phyloP scores from a whole-genome alignment of 257 asterid species.

The Solanum pinnatisectum region DNA sequence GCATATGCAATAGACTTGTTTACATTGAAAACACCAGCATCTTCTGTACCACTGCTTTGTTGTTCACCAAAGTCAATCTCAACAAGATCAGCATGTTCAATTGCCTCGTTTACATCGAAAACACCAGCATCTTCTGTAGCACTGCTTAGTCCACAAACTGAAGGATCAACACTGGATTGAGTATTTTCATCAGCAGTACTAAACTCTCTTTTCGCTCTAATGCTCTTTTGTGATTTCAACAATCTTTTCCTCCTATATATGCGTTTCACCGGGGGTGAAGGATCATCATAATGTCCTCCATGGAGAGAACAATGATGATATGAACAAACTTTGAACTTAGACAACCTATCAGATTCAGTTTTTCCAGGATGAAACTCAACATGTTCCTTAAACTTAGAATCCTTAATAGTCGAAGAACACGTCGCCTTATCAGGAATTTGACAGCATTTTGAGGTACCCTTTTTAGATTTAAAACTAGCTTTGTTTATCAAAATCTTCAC shows the following conservation, averaged over 20 bases:
- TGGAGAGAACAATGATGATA: slow-evolving; percentile 89
- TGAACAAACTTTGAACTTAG: slow-evolving; percentile 48
- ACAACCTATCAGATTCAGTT: slow-evolving; percentile 26
- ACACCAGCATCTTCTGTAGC: neutral
- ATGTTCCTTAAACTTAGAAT: slow-evolving; percentile 40
- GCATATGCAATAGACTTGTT: neutral
- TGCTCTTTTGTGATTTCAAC: slow-evolving; percentile 31
- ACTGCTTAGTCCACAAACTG: slow-evolving; percentile 15
- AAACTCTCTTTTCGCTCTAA: slow-evolving; percentile 14
- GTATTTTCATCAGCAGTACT: neutral
- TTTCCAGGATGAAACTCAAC: slow-evolving; percentile 24
- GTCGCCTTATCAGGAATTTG: slow-evolving; percentile 49
- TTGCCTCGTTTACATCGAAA: slow-evolving; percentile 4
- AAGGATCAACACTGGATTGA: slow-evolving; percentile 11
- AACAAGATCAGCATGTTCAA: slow-evolving; percentile 11
- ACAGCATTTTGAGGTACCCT: slow-evolving; percentile 9
- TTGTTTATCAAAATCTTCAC: slow-evolving; percentile 1
- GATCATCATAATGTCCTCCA: slow-evolving; percentile 54
- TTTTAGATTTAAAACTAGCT: slow-evolving; percentile 53
- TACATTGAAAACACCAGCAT: slow-evolving; percentile 2
- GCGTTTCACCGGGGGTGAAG: slow-evolving; percentile 29
- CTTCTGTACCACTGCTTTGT: neutral
- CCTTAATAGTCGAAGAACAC: slow-evolving; percentile 67
- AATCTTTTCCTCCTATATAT: slow-evolving; percentile 28
- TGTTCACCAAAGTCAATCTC: slow-evolving; percentile 42